Evolutionary conservation across 2,329 filamentous ascomycete species (phyloP), one percentile per base, ranked within the genome.

Genomic region (Sporothrix brunneoviolacea): DNA sequence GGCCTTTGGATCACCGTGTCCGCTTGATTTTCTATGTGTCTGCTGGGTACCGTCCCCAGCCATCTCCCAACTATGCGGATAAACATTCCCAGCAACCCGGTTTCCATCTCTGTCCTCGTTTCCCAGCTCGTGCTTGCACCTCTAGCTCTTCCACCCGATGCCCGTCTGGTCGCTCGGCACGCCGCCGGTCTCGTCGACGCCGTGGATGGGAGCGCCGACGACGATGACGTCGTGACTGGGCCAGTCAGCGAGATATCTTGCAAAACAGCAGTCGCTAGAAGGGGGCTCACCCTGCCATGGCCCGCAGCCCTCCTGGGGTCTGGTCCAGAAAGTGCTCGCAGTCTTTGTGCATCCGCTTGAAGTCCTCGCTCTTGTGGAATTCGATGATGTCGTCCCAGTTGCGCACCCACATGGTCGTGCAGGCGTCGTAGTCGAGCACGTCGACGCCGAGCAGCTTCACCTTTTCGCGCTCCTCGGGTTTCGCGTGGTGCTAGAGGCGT

Each of bases 371-470:
- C 24, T 21, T 36, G 18, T 50, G 40, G 18, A 50, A 39, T 7
- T 28, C 13, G 22, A 43, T 27, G n/a, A 50, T 39, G 27, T 39
- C 40, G 10, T 47, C 42, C 49, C 49, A 51, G 21, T 28, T 28
- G 10, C 30, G 35, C 13, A 51, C 42, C 42, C 49, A 47, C 36
- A 47, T 46, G 4, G 43, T 46, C 27, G 49, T 51, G 30, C 49
- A 51, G 18, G 27, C 49, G 16, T 51, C 49, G 32, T 42, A 51
- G 18, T 47, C 37, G 8, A 51, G n/a, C n/a, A 43, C 35, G 3
- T 21, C 36, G 19, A 22, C 41, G 39, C 48, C 48, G 10, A 50
- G 35, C 19, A 33, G 40, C 1, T 19, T n/a, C 2, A 50, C 27
- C 2, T 43, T 15, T 5, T 24, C 48, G 3, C 18, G 24, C 33